Base-by-base conservation (phyloP, 306 rosid species). In the Vigna unguiculata region DNA sequence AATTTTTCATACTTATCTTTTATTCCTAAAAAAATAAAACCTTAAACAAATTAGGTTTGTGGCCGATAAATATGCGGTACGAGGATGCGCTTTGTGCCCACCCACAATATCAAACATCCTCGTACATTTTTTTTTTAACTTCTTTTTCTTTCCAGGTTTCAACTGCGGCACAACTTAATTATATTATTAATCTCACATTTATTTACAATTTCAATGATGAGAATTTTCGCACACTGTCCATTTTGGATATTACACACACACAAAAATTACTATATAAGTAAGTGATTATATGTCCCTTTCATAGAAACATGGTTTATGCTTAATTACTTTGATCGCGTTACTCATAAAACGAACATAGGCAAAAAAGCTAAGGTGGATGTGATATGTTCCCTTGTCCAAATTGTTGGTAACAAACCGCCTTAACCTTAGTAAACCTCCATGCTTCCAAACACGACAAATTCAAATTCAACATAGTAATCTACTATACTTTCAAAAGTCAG, bases 41-140 rank as follows among this genome's bases (percentile, higher is more conserved):
- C 34, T 30, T 30, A 30, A 34, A 6, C 25, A 57, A 57, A 4
- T 57, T 13, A 4, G 17, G 20, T 14, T 12, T 32, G 7, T 30
- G 5, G n/a, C 16, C 32, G 16, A 52, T 55, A 40, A 14, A 43
- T 41, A 71, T 76, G 32, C 59, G 49, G 82, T 80, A 84, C 87
- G 82, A 84, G 77, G 85, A 84, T 72, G 38, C 10, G 21, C 24
- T 17, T 21, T 11, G 73, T 64, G 40, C 51, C 51, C 15, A 4
- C 54, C 21, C 22, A 38, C 8, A 38, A 2, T 7, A 1, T 38
- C 43, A 38, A 7, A 38, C 2, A 7, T 38, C 11, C 36, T 32
- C 7, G 6, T 5, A 32, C 7, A 38, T 7, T 38, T 38, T 38
- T 1, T n/a, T n/a, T 32, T 38, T 1, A 38, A 6, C 40, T 34